Evolutionary conservation across 2,329 filamentous ascomycete genomes (phyloP).

Genomic region (Curvularia lunata): DNA sequence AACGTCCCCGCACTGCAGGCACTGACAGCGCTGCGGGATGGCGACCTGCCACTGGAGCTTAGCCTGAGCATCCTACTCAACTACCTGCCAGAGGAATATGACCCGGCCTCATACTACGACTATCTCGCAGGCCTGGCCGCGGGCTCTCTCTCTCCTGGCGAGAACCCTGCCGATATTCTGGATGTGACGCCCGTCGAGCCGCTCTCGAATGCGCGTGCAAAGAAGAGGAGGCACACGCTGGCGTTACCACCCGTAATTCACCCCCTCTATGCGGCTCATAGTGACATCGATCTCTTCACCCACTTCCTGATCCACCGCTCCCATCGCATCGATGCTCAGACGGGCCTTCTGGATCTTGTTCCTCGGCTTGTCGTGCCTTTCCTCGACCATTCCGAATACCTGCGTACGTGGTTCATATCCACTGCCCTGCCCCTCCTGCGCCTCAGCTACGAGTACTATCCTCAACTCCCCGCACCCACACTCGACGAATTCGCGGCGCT

Average conservation of each 20-base stretch:
- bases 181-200: conserved; percentile 64
- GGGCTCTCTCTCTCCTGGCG: conserved; percentile 55
- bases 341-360: conserved; percentile 72
- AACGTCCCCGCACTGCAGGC: conserved; percentile 68
- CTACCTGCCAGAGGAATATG: conserved; percentile 74
- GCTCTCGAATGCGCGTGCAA: conserved; percentile 68
- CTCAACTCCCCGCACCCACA: conserved; percentile 58
- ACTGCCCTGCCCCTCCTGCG: conserved; percentile 72
- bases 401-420: conserved; percentile 73
- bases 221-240: conserved; percentile 68
- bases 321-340: conserved; percentile 72
- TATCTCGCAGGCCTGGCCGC: conserved; percentile 66
- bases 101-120: conserved; percentile 66
- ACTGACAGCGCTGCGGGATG: conserved; percentile 63
- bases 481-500: conserved; percentile 69
- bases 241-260: conserved; percentile 65
- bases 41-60: conserved; percentile 68
- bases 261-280: conserved; percentile 56
- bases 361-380: conserved; percentile 73
- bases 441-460: conserved; percentile 73
- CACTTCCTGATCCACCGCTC: conserved; percentile 72
- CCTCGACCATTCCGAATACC: conserved; percentile 63
- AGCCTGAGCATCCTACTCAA: conserved; percentile 76
- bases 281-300: conserved; percentile 62
- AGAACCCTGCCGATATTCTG: conserved; percentile 47